These are phyloP conservation scores for Hypseocharis bilobata DNA, from an alignment of 441 rosid genomes.

Conservation along the genomic window DNA sequence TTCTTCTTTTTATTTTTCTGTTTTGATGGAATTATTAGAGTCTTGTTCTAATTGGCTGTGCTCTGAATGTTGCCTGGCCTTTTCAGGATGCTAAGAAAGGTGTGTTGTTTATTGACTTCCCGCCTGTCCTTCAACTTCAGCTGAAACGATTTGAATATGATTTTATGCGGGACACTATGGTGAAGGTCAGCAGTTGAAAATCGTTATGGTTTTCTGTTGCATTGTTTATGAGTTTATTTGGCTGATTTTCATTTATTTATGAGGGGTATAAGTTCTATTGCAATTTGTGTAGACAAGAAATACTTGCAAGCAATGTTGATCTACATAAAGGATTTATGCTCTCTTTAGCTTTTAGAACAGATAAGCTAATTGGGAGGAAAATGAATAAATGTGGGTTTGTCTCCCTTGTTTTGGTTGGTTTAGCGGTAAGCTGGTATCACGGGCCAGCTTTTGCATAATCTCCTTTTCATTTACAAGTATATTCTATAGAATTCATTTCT, in stretches of 20 bases:
- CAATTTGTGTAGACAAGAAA: neutral
- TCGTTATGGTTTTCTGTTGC: neutral
- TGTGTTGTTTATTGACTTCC: constrained; percentile 79
- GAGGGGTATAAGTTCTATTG: neutral
- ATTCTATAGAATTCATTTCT: neutral
- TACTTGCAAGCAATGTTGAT: neutral
- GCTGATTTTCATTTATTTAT: neutral
- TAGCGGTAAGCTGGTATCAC: neutral
- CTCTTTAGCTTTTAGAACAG: neutral
- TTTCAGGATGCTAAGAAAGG: constrained; percentile 95
- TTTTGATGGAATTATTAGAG: too few relatives aligned
- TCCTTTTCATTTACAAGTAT: neutral
- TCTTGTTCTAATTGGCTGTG: too few relatives aligned
- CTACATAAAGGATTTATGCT: neutral
- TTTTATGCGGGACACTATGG: constrained; percentile 80
- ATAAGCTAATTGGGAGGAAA: neutral
- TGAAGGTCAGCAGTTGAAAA: constrained; percentile 51
- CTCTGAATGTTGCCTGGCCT: neutral
- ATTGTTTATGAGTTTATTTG: neutral
- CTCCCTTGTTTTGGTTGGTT: neutral
- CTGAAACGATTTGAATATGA: constrained; percentile 92
- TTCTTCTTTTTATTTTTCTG: neutral
- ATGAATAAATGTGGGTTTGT: neutral
- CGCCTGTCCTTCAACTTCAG: constrained; percentile 96
- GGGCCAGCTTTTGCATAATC: neutral